Conservation (phyloP, 495 filamentous ascomycete genomes). For the Neurospora sp. region DNA sequence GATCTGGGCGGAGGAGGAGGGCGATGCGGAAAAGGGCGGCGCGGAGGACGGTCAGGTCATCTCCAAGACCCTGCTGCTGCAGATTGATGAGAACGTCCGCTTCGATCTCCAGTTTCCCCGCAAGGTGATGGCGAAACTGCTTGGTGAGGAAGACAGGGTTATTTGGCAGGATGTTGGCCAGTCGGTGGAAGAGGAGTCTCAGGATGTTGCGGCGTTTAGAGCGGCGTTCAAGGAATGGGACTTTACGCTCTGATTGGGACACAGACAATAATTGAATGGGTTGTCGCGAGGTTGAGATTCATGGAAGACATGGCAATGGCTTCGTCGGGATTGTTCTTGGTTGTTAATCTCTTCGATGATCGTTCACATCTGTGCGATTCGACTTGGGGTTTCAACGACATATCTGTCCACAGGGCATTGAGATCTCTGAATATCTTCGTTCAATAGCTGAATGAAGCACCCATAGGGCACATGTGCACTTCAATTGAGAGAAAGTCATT, state of each 20-base stretch:
- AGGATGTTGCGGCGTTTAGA: slow-evolving; percentile 74
- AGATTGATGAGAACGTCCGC: slow-evolving; percentile 34
- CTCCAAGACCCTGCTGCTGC: slow-evolving; percentile 39
- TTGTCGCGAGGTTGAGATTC: no score
- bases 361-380: neutral
- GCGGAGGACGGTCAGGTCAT: slow-evolving; percentile 29
- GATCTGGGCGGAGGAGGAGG: slow-evolving; percentile 52
- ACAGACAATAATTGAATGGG: no score
- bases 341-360: neutral
- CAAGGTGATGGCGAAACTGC: slow-evolving; percentile 75
- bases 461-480: neutral
- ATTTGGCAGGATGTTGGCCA: slow-evolving; percentile 80
- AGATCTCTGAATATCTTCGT: neutral
- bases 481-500: neutral
- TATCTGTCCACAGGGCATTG: neutral
- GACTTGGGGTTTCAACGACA: neutral
- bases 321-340: neutral
- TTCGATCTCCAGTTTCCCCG: slow-evolving; percentile 59
- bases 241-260: slow-evolving; percentile 40
- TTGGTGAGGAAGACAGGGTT: slow-evolving; percentile 61
- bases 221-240: slow-evolving; percentile 79
- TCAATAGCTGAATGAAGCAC: neutral
- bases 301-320: neutral
- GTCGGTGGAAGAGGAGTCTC: slow-evolving; percentile 62
- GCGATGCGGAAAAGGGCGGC: slow-evolving; percentile 1